Evolutionary conservation across 2,329 filamentous ascomycete species (phyloP), one percentile per base, ranked within the genome.

Genomic region (Xylariaceae sp.): DNA sequence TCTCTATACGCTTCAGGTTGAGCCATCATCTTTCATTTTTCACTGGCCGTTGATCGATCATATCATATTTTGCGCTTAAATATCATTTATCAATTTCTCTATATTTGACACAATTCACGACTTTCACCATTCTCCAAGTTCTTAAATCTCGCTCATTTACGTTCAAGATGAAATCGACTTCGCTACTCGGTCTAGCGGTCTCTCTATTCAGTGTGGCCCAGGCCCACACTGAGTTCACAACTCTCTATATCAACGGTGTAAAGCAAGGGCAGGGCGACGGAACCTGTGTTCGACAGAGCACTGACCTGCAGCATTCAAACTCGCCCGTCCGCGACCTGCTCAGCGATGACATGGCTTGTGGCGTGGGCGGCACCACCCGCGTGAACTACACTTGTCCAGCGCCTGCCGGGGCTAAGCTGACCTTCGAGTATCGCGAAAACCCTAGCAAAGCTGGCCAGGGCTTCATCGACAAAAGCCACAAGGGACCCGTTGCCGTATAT

Each of bases 251-350:
- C 62, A 77, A 88, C 65, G 82, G 81, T 55, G 73, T 80, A 46
- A 79, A 82, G 68, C 85, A 91, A 74, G 89, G 89, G 66, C 85
- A 91, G 73, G 89, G 89, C 61, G 85, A 89, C 68, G 88, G 85
- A 36, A 87, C 85, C 26, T 90, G 87, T 67, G 80, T 91, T 47
- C 86, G 88, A 39, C 87, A 88, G 81, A 83, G 82, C 49, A 77
- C 74, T 19, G 75, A 84, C 52, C 74, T 77, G 3, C 68, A 71
- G 11, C 82, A 78, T 0, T 76, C 81, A 37, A 88, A 81, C 6
- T 73, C 72, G 33, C 88, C 87, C 36, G 79, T 91, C 51, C 73
- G 74, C 7, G 78, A 83, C 60, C 71, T 90, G 11, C 71, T 74
- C 8, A 85, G 82, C 64, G 71, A 79, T 24, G 84, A 86, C 58